phyloP scores from a whole-genome alignment of 2,329 filamentous ascomycete species.

The Phialophora verrucosa region DNA sequence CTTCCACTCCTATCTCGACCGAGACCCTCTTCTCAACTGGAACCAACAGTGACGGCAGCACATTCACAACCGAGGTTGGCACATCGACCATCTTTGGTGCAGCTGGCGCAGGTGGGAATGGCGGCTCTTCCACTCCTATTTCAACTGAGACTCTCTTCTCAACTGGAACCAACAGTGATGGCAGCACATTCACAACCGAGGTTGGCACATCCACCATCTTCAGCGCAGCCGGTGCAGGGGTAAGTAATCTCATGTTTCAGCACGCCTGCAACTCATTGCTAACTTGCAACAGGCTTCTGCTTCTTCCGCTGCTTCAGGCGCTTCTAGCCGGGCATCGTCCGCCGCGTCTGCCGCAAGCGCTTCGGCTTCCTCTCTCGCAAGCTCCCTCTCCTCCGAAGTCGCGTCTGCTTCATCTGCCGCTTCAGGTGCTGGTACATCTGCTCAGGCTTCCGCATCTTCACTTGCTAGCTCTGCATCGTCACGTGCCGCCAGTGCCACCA shows the following conservation, averaged over 20 bases:
- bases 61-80: slow-evolving; percentile 37
- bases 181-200: slow-evolving; percentile 37
- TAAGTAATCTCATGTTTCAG: slow-evolving; percentile 1
- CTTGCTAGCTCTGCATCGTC: slow-evolving; percentile 29
- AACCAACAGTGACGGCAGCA: slow-evolving; percentile 36
- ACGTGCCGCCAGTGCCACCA: slow-evolving; percentile 32
- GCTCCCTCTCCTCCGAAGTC: slow-evolving; percentile 31
- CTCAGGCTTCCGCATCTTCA: slow-evolving; percentile 34
- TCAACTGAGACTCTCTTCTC: slow-evolving; percentile 36
- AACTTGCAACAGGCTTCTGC: slow-evolving; percentile 18
- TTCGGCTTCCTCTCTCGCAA: slow-evolving; percentile 23
- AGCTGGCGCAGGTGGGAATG: slow-evolving; percentile 7
- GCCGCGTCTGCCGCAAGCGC: slow-evolving; percentile 32
- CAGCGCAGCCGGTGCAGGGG: slow-evolving; percentile 16
- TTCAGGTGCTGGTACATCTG: slow-evolving; percentile 36
- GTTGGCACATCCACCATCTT: slow-evolving; percentile 38
- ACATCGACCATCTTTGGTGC: slow-evolving; percentile 37
- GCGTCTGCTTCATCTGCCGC: slow-evolving; percentile 34
- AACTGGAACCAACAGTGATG: slow-evolving; percentile 36
- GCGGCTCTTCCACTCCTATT: slow-evolving; percentile 31
- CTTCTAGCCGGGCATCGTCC: slow-evolving; percentile 26
- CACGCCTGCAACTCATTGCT: background rate
- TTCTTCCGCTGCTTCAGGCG: slow-evolving; percentile 26
- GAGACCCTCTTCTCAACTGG: slow-evolving; percentile 36
- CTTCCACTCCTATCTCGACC: slow-evolving; percentile 36